A percentile compares a stretch with the other conserved stretches of the same genome.
Evolutionary conservation across 2,329 filamentous ascomycete genomes (phyloP).

Genomic region (Xylaria sp.): DNA sequence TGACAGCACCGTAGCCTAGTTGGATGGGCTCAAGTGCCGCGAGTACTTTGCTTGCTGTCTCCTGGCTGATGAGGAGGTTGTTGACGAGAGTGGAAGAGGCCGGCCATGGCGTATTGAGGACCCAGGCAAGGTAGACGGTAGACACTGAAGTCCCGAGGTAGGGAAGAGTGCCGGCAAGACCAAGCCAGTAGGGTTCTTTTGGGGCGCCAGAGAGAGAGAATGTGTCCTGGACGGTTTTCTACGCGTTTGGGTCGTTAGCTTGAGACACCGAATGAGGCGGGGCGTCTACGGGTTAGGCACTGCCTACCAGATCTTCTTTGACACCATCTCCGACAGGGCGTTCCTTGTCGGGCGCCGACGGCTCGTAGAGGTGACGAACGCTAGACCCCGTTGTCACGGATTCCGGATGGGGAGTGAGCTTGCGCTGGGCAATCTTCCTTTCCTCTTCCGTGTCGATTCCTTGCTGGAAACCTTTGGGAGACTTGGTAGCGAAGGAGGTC

Average conservation of each 20-base stretch:
- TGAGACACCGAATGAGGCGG: neutral
- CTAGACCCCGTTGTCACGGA: slow-evolving; percentile 69
- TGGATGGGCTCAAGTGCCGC: slow-evolving; percentile 86
- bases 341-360: slow-evolving; percentile 38
- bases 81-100: slow-evolving; percentile 72
- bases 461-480: slow-evolving; percentile 40
- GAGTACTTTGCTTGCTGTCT: slow-evolving; percentile 77
- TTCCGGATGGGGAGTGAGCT: slow-evolving; percentile 69
- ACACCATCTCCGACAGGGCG: slow-evolving; percentile 52
- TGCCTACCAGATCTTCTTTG: slow-evolving; percentile 66
- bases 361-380: slow-evolving; percentile 62
- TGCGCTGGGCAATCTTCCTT: slow-evolving; percentile 62
- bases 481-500: slow-evolving; percentile 47
- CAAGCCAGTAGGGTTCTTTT: slow-evolving; percentile 73
- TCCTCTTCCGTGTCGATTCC: slow-evolving; percentile 67
- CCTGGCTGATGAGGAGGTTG: slow-evolving; percentile 72
- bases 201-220: slow-evolving; percentile 74
- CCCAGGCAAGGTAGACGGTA: slow-evolving; percentile 84
- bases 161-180: slow-evolving; percentile 82
- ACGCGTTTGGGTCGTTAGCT: slow-evolving; percentile 9
- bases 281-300: neutral
- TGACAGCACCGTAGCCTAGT: slow-evolving; percentile 90
- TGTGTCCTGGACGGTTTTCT: slow-evolving; percentile 75
- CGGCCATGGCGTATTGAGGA: slow-evolving; percentile 76
- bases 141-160: slow-evolving; percentile 86